phyloP scores from a whole-genome alignment of 139 green algal species.

The Pycnococcus provasolii region DNA sequence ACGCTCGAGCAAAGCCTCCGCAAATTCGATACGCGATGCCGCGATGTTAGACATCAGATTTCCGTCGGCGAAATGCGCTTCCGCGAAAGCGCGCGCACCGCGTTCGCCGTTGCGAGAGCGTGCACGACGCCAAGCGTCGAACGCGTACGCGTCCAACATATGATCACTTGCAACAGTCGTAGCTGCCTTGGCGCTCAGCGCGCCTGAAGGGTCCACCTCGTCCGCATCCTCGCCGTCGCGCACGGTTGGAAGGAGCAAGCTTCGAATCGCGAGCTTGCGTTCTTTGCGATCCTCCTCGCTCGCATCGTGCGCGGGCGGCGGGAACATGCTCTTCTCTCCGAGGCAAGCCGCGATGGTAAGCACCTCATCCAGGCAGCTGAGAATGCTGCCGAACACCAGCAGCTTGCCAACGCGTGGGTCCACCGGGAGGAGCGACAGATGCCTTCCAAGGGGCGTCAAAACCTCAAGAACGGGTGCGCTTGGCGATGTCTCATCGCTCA shows the following conservation, averaged over 20 bases:
- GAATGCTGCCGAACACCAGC: constrained; percentile 63
- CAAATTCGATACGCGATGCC: constrained; percentile 21
- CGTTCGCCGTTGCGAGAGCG: no score
- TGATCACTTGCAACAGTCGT: neutral
- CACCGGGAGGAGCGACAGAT: constrained; percentile 70
- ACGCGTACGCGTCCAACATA: neutral
- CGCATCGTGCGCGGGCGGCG: constrained; percentile 1
- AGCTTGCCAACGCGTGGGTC: constrained; percentile 66
- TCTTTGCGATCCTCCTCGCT: neutral
- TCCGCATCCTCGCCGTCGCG: constrained; percentile 28
- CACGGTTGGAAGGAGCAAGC: neutral
- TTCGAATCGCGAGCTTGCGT: neutral
- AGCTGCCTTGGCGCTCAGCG: no score
- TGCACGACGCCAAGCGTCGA: neutral
- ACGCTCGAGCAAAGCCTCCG: constrained; percentile 1
- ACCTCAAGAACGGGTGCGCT: constrained; percentile 24
- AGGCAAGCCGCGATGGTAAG: constrained; percentile 54
- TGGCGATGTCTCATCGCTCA: constrained; percentile 22
- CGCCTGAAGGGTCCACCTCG: constrained; percentile 25
- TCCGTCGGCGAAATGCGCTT: constrained; percentile 32
- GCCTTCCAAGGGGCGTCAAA: constrained; percentile 62
- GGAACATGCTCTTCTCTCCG: neutral
- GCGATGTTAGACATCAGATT: constrained; percentile 26
- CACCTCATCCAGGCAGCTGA: constrained; percentile 60
- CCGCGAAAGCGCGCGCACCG: constrained; percentile 12